Conservation (phyloP, 106 monocot genomes). For the Phalaenopsis equestris region DNA sequence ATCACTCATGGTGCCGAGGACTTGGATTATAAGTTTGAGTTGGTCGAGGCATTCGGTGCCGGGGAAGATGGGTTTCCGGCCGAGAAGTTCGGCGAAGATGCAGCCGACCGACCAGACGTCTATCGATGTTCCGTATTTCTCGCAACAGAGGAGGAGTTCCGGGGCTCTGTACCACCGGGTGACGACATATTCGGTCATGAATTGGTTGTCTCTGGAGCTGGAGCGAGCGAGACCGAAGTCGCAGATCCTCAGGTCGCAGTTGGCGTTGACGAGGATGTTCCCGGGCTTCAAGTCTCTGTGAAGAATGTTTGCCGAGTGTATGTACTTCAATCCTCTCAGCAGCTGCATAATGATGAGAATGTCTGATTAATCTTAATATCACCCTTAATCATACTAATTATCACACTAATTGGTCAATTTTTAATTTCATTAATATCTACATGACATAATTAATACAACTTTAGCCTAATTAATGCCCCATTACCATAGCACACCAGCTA, state of each 20-base stretch:
- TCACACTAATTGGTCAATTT: no score
- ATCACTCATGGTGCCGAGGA: constrained; percentile 67
- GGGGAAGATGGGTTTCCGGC: constrained; percentile 80
- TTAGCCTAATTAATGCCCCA: no score
- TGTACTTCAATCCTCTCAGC: constrained; percentile 72
- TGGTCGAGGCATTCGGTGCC: constrained; percentile 83
- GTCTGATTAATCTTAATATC: no score
- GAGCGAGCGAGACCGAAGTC: constrained; percentile 86
- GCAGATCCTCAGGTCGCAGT: constrained; percentile 84
- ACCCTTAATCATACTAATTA: no score
- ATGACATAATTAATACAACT: no score
- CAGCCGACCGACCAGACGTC: constrained; percentile 95
- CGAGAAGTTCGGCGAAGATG: constrained; percentile 84
- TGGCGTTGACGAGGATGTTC: constrained; percentile 78
- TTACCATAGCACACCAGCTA: no score
- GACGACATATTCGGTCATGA: constrained; percentile 92
- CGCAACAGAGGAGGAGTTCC: constrained; percentile 77
- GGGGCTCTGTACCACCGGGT: constrained; percentile 92
- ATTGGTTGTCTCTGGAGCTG: constrained; percentile 40
- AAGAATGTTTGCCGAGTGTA: constrained; percentile 87
- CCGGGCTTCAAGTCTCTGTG: constrained; percentile 87
- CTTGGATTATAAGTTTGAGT: constrained; percentile 76
- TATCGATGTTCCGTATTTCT: constrained; percentile 81
- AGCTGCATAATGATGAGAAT: constrained; percentile 21
- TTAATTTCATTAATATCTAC: no score